A percentile compares a stretch with the other conserved stretches of the same genome.
Evolutionary conservation across 2,329 filamentous ascomycete genomes (phyloP).

Genomic region (Myrmaecium sp.): DNA sequence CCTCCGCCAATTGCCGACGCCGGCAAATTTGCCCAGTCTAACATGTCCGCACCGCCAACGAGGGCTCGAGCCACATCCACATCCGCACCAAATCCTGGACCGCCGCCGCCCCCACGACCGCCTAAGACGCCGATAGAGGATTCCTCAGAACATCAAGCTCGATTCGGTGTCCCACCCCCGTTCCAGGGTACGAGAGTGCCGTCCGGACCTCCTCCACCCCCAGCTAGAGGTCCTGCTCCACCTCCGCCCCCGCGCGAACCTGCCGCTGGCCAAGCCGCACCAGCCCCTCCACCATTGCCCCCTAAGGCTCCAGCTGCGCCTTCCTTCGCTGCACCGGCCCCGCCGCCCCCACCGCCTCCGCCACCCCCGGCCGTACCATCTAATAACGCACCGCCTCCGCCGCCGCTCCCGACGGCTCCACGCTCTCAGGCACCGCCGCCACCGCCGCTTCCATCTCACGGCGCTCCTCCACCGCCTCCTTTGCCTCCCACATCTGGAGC

Average conservation of each 20-base stretch:
- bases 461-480: slow-evolving; percentile 11
- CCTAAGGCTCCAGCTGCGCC: slow-evolving; percentile 22
- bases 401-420: slow-evolving; percentile 10
- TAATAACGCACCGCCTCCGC: slow-evolving; percentile 13
- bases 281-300: slow-evolving; percentile 20
- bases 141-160: slow-evolving; percentile 31
- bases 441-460: slow-evolving; percentile 2
- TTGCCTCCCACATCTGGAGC: slow-evolving; percentile 38
- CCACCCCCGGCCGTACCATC: slow-evolving; percentile 13
- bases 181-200: slow-evolving; percentile 48
- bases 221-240: slow-evolving; percentile 52
- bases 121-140: slow-evolving; percentile 46
- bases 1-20: slow-evolving; percentile 82
- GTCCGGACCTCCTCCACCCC: slow-evolving; percentile 46
- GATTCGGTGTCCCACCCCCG: slow-evolving; percentile 64
- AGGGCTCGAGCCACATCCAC: slow-evolving; percentile 33
- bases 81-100: slow-evolving; percentile 36
- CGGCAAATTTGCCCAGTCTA: slow-evolving; percentile 58
- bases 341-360: slow-evolving; percentile 44
- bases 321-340: slow-evolving; percentile 12
- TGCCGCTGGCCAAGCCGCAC: slow-evolving; percentile 16
- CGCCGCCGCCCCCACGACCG: slow-evolving; percentile 45
- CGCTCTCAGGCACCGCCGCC: slow-evolving; percentile 4
- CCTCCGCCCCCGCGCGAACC: slow-evolving; percentile 29
- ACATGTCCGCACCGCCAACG: slow-evolving; percentile 29